Base-by-base conservation (phyloP, 768 basidiomycete species). In the Cystofilobasidium bisporidii region DNA sequence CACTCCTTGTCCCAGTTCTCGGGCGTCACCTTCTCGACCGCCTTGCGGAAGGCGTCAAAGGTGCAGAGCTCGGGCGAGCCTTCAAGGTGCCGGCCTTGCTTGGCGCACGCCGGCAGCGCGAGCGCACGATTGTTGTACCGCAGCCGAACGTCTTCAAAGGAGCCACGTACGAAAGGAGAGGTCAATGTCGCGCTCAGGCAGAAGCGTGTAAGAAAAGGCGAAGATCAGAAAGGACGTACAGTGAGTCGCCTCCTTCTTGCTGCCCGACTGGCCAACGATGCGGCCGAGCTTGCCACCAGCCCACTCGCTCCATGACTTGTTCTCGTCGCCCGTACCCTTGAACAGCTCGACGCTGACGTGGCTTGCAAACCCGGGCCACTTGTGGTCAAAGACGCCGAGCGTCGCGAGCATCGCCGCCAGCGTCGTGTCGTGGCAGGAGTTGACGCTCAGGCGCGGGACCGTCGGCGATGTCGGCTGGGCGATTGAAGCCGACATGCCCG, bases 31-130 rank as follows among this genome's bases (percentile, higher is more conserved):
- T 86, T 84, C 71, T 79, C 79, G 17, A 87, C 83, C 22, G 61
- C 56, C 36, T 32, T 50, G 33, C 26, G 8, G 47, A 66, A 66
- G 12, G 63, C 63, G 30, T 64, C 68, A 43, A 89, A 78, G 8
- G 84, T 84, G 76, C 88, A 89, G 71, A 89, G 84, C 73, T 88
- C 87, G 0, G 87, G 88, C 15, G 80, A 80, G 2, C 86, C 87
- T 3, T 82, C 78, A 10, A 87, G 77, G 72, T 89, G 88, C 64
- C 87, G 82, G 6, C 86, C 86, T 56, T 82, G 79, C 9, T 81
- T 81, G 1, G 84, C 83, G 71, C 88, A 89, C 18, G 84, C 67
- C 0, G 88, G 87, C 8, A 89, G 78, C 2, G 78, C 60, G 77
- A 88, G 76, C 71, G 82, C 82, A 67, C 80, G 80, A 77, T 87